Evolutionary conservation across 768 basidiomycete species (phyloP).

Genomic region (Podaxis sp.): DNA sequence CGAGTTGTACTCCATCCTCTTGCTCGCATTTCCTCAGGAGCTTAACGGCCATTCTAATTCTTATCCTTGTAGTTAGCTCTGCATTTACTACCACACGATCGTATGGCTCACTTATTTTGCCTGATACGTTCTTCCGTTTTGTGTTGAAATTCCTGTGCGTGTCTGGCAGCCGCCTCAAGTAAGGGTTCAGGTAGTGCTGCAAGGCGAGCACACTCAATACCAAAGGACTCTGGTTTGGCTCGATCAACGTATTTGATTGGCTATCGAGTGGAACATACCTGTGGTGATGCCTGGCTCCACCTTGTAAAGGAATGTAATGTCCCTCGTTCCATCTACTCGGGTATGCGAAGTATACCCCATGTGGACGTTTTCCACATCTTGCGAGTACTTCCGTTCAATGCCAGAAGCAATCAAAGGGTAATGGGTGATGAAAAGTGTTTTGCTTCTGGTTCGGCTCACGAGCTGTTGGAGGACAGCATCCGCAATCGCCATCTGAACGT

Average conservation of each 20-base stretch:
- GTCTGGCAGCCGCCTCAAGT: conserved; percentile 52
- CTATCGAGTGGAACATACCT: conserved; percentile 24
- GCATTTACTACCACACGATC: background rate
- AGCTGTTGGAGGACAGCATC: conserved; percentile 75
- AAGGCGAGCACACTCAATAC: conserved; percentile 87
- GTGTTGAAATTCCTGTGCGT: conserved; percentile 51
- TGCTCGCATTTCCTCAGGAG: conserved; percentile 23
- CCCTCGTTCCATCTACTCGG: conserved; percentile 66
- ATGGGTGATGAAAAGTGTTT: conserved; percentile 92
- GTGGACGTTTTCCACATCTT: conserved; percentile 70
- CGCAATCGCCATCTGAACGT: conserved; percentile 76
- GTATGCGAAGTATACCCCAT: conserved; percentile 78
- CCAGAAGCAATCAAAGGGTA: conserved; percentile 82
- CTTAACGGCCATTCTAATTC: conserved; percentile 22
- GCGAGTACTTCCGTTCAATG: conserved; percentile 54
- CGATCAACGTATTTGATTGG: background rate
- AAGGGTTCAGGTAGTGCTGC: conserved; percentile 77
- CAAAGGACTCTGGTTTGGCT: conserved; percentile 62
- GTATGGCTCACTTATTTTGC: conserved; percentile 41
- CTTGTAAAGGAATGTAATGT: conserved; percentile 85
- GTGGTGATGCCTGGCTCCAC: conserved; percentile 68
- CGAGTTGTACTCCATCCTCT: conserved; percentile 14
- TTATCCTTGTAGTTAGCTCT: conserved; percentile 6
- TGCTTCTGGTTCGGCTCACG: conserved; percentile 51
- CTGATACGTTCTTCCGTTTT: conserved; percentile 45